Percentiles rank a stretch among this genome's conserved stretches.
These are phyloP conservation scores for Penicillium expansum DNA, from an alignment of 2,329 filamentous ascomycete species.

Conservation along the genomic window DNA sequence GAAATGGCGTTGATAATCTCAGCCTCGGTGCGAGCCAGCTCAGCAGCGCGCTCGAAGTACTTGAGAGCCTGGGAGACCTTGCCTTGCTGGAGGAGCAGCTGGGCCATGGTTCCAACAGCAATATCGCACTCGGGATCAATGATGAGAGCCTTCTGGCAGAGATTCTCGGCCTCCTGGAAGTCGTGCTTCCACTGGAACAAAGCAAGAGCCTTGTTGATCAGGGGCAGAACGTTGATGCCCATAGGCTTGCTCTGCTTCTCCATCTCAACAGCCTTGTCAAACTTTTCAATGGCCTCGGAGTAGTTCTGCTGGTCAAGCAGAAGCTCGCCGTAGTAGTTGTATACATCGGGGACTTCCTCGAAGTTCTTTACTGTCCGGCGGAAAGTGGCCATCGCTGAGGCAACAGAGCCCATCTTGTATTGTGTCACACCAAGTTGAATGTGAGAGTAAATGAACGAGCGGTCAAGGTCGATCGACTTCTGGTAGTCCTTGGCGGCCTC, in stretches of 20 bases:
- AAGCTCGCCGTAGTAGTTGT: conserved; percentile 99
- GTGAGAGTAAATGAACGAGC: conserved; percentile 97
- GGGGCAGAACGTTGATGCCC: conserved; percentile 93
- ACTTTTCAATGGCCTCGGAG: conserved; percentile 93
- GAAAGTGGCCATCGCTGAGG: conserved; percentile 98
- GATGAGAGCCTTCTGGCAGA: conserved; percentile 95
- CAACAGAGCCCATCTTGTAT: conserved; percentile 99
- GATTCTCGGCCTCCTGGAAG: conserved; percentile 87
- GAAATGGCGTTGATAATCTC: conserved; percentile 96
- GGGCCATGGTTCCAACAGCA: conserved; percentile 96
- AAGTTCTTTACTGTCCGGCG: conserved; percentile 98
- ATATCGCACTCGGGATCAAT: conserved; percentile 99
- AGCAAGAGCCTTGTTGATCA: conserved; percentile 97
- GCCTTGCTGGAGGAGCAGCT: conserved; percentile 93
- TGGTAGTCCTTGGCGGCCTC: conserved; percentile 98
- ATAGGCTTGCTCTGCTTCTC: conserved; percentile 92
- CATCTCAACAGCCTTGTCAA: conserved; percentile 97
- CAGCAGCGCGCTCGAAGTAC: conserved; percentile 95
- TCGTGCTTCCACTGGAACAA: conserved; percentile 99
- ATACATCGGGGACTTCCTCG: conserved; percentile 91
- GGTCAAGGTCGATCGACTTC: conserved; percentile 96
- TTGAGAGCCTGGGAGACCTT: conserved; percentile 92
- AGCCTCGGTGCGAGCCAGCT: conserved; percentile 88
- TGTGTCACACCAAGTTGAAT: conserved; percentile 98
- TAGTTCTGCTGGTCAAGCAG: conserved; percentile 96